Base-by-base conservation (phyloP, 176 grass and related monocot genomes). In the Zizania latifolia region DNA sequence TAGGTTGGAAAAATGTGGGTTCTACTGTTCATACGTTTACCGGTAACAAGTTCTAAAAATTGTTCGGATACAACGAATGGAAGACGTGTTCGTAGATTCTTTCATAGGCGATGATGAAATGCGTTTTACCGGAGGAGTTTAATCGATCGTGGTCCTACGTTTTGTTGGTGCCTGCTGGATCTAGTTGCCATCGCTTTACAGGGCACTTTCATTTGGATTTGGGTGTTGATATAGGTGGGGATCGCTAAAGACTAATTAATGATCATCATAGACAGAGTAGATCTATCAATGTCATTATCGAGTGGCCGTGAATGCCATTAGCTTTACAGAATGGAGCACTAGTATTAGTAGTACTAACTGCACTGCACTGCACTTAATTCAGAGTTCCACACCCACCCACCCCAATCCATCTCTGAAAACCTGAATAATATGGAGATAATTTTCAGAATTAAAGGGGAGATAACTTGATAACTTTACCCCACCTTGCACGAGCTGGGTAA, bases 91-190 rank as follows among this genome's bases (percentile, higher is more conserved):
- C n/a, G n/a, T n/a, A n/a, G n/a, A n/a, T n/a, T n/a, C n/a, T n/a
- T n/a, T n/a, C n/a, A n/a, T n/a, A n/a, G 56, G 1, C 14, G 21
- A 62, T n/a, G 38, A 46, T 62, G 17, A 43, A 15, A 57, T 28
- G 35, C n/a, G n/a, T n/a, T n/a, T n/a, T n/a, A n/a, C n/a, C n/a
- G n/a, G n/a, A n/a, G n/a, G 38, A 12, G 22, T 41, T 39, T n/a
- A 17, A 19, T 24, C 41, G 60, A 80, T 43, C 55, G 33, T 68
- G 71, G 54, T 8, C 84, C 71, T 81, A 44, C 22, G 54, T 57
- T 61, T 70, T 76, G 62, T 32, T 70, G 84, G 77, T n/a, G n/a
- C n/a, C n/a, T n/a, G n/a, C n/a, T 86, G 71, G 78, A 86, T 81
- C 84, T 81, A 62, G 71, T 23, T 8, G 15, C 0, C 33, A 10